Percentiles rank a stretch among this genome's conserved stretches.
Evolutionary conservation across 1,284 basidiomycete genomes (phyloP).

Genomic region (Apiotrichum sp.): DNA sequence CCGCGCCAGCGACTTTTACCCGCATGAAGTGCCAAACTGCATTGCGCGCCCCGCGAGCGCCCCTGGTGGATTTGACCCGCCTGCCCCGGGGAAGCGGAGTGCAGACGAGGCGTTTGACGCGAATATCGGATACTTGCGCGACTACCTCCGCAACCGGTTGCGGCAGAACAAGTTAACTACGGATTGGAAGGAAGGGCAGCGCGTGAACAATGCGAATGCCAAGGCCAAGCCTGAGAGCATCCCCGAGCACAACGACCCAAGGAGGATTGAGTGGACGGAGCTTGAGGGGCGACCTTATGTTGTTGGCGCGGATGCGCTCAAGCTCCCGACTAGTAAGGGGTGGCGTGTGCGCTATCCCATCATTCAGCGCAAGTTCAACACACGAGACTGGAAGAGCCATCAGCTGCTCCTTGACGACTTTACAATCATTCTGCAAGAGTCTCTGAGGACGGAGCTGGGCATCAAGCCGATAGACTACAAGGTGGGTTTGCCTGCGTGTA

Average conservation of each 20-base stretch:
- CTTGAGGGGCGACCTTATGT: slow-evolving; percentile 28
- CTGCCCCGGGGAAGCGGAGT: slow-evolving; percentile 28
- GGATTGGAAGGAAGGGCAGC: slow-evolving; percentile 64
- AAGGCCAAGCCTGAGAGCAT: slow-evolving; percentile 63
- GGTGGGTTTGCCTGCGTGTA: slow-evolving; percentile 51
- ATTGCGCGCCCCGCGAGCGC: slow-evolving; percentile 31
- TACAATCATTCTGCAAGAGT: slow-evolving; percentile 60
- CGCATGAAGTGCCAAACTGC: slow-evolving; percentile 44
- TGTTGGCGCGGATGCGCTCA: slow-evolving; percentile 58
- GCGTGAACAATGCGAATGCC: slow-evolving; percentile 60
- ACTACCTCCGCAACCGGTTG: slow-evolving; percentile 75
- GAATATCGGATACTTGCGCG: slow-evolving; percentile 64
- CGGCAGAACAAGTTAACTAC: slow-evolving; percentile 78
- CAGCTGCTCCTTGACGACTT: slow-evolving; percentile 71
- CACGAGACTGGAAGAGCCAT: slow-evolving; percentile 62
- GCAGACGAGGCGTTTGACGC: slow-evolving; percentile 52
- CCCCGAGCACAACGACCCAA: slow-evolving; percentile 71
- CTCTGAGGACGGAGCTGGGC: slow-evolving; percentile 58
- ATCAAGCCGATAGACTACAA: slow-evolving; percentile 57
- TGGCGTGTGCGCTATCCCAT: slow-evolving; percentile 75
- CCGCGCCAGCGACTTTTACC: slow-evolving; percentile 66
- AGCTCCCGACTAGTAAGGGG: slow-evolving; percentile 59
- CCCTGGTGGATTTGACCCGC: slow-evolving; percentile 22
- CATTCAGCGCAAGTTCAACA: slow-evolving; percentile 68
- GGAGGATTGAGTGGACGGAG: slow-evolving; percentile 72